These are phyloP conservation scores for Trichoderma brevicompactum DNA, from an alignment of 2,329 filamentous ascomycete species.

Conservation along the genomic window DNA sequence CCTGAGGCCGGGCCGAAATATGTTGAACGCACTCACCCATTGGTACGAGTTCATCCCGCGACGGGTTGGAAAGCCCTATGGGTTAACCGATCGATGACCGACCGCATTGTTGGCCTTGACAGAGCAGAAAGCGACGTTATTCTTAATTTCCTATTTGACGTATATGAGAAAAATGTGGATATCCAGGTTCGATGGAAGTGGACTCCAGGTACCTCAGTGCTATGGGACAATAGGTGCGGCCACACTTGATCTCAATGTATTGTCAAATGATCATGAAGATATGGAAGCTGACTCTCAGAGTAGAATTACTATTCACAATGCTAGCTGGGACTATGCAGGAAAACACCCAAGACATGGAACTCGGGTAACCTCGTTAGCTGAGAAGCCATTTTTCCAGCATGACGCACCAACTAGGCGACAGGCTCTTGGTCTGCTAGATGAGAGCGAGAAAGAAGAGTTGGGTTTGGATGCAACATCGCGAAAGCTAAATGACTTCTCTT, in stretches of 20 bases:
- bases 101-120: conserved; percentile 70
- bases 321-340: conserved; percentile 74
- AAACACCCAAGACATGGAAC: conserved; percentile 71
- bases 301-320: conserved; percentile 74
- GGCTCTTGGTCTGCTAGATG: conserved; percentile 65
- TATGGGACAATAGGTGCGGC: conserved; percentile 70
- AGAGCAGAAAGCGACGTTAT: conserved; percentile 71
- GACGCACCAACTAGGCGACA: conserved; percentile 68
- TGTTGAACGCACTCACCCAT: conserved; percentile 69
- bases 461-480: neutral
- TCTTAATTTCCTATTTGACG: conserved; percentile 67
- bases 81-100: conserved; percentile 73
- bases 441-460: conserved; percentile 52
- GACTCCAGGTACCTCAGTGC: conserved; percentile 67
- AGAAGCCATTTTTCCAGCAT: conserved; percentile 70
- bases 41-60: conserved; percentile 72
- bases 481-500: neutral
- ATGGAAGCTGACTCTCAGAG: neutral
- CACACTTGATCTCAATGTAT: neutral
- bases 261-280: neutral
- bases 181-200: conserved; percentile 75
- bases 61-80: conserved; percentile 76
- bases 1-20: conserved; percentile 65
- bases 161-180: conserved; percentile 71
- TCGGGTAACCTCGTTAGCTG: conserved; percentile 70